Evolutionary conservation across 1,284 basidiomycete species (phyloP), one percentile per base, ranked within the genome.

Genomic region (Entoloma clypeatum): DNA sequence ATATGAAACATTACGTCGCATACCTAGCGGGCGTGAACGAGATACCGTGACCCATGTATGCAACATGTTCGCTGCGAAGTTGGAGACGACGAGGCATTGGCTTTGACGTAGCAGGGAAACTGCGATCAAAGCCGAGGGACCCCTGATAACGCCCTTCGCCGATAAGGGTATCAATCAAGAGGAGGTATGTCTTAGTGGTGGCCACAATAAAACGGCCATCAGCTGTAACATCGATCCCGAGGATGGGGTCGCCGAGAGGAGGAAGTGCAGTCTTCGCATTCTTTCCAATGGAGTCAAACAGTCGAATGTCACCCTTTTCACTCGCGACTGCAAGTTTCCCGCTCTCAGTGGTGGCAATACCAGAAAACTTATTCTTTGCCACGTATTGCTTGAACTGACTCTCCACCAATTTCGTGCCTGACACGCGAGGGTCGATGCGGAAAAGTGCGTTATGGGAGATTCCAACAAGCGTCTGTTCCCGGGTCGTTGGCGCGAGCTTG

Each of bases 231-330:
- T 99, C 96, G 36, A 99, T 78, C 22, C 95, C 95, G 37, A 92
- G 64, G 57, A 99, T 97, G 29, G 95, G 92, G 64, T 97, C 93
- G 19, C 96, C 94, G 19, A 98, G 75, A 23, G 93, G 90, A 18
- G 95, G 92, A 34, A 99, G 69, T n/a, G 93, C 92, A 14, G 96
- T 99, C 79, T 99, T 99, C 24, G 96, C 96, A 56, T 93, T 99
- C 78, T 98, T 99, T 34, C 96, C 96, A 52, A 99, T 91, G 39
- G 84, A 74, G 62, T 99, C 96, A 56, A 95, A 99, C 39, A 99
- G 69, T 33, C 95, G 77, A 50, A 99, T 89, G 61, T 99, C 96
- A 47, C 96, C 96, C 69, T 97, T 99, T 66, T 92, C 88, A 54
- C 89, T 92, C 10, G 91, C 93, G 3, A 99, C 88, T 2, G 93